Conservation (phyloP, 202 grass and related monocot genomes). For the Panicum hallii region DNA sequence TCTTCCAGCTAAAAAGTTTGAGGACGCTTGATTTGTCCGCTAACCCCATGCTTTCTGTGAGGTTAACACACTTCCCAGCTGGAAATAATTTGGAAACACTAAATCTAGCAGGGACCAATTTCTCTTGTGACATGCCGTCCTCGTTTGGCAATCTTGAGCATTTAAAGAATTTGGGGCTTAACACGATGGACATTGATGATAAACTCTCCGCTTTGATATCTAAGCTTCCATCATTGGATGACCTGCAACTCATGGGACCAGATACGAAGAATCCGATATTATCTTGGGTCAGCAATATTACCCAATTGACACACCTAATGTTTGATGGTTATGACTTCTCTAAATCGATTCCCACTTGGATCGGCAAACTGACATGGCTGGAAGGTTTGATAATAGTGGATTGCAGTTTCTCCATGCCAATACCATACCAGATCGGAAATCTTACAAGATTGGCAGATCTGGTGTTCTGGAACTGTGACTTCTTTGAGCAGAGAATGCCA, state of each 20-base stretch:
- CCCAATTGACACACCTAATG: slow-evolving; percentile 28
- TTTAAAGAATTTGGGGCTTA: not conserved
- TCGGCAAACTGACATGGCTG: slow-evolving; percentile 48
- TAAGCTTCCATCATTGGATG: not conserved
- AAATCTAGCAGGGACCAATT: slow-evolving; percentile 43
- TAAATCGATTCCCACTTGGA: slow-evolving; percentile 30
- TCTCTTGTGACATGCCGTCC: slow-evolving; percentile 41
- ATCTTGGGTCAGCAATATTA: slow-evolving; percentile 43
- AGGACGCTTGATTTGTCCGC: slow-evolving; percentile 39
- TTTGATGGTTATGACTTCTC: slow-evolving; percentile 37
- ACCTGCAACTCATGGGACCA: not conserved
- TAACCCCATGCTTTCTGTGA: slow-evolving; percentile 50
- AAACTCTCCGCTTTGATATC: not conserved
- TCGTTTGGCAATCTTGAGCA: slow-evolving; percentile 26
- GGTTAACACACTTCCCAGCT: slow-evolving; percentile 46
- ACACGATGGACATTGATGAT: not conserved
- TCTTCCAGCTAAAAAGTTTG: slow-evolving; percentile 54
- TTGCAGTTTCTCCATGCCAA: slow-evolving; percentile 38
- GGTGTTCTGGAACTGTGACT: rapidly evolving
- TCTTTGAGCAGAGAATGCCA: not conserved
- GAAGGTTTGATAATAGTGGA: slow-evolving; percentile 26
- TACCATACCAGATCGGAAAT: slow-evolving; percentile 33
- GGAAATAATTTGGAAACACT: slow-evolving; percentile 49
- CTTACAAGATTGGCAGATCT: not conserved
- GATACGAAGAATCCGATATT: not conserved